These are phyloP conservation scores for Pythium brachiatum DNA, from an alignment of 352 stramenopile species.

Conservation along the genomic window DNA sequence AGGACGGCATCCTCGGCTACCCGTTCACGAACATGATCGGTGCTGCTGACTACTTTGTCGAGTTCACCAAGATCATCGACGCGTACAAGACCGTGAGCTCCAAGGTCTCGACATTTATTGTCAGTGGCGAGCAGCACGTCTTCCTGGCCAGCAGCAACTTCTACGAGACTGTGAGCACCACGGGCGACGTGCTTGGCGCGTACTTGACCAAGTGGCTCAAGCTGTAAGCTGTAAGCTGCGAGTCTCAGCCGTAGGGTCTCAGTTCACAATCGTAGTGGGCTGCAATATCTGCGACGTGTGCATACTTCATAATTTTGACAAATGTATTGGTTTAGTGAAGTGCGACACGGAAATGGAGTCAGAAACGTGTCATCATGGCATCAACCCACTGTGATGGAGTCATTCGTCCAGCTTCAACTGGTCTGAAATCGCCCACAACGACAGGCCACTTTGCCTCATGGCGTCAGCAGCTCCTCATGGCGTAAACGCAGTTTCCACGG, in stretches of 20 bases:
- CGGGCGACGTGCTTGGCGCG: not conserved
- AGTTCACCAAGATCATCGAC: constrained; percentile 35
- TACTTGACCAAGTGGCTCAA: not conserved
- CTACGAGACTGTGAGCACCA: constrained; percentile 1
- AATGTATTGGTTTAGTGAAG: not conserved
- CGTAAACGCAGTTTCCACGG: not conserved
- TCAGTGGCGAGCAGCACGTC: constrained; percentile 35
- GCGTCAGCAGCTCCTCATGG: not conserved
- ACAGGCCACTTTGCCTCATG: not conserved
- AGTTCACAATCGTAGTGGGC: too few species aligned
- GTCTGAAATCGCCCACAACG: not conserved
- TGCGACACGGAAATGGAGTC: not conserved
- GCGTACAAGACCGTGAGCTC: constrained; percentile 36
- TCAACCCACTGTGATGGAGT: not conserved
- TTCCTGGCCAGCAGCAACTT: constrained; percentile 30
- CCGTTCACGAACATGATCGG: constrained; percentile 49
- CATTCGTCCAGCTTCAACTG: not conserved
- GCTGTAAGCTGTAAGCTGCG: not conserved
- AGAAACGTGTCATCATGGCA: not conserved
- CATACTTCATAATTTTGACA: not conserved
- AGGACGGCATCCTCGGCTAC: constrained; percentile 45
- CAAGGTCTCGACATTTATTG: constrained; percentile 37
- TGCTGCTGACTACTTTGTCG: constrained; percentile 43
- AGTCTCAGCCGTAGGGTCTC: too few species aligned
- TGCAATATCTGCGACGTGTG: too few species aligned